Percentiles rank a stretch among this genome's conserved stretches.
phyloP scores from a whole-genome alignment of 805 yeast genomes.

The Wickerhamiella sorbophila region DNA sequence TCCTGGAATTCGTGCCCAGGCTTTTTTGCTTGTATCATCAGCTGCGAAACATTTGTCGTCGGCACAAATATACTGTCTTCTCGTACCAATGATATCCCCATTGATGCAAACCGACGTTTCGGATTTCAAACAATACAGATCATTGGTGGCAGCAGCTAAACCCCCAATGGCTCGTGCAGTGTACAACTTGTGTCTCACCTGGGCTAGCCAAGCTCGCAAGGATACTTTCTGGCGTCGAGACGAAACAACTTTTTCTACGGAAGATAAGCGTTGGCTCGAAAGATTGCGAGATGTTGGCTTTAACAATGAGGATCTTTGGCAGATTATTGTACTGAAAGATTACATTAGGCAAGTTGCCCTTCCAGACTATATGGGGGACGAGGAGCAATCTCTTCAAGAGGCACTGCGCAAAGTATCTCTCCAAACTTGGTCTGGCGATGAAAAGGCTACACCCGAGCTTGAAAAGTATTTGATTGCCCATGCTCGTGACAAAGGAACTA shows the following conservation, averaged over 20 bases:
- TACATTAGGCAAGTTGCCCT: slow-evolving; percentile 35
- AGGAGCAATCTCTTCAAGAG: background rate
- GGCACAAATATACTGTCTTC: slow-evolving; percentile 72
- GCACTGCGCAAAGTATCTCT: background rate
- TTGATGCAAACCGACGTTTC: slow-evolving; percentile 65
- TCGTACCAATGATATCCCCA: slow-evolving; percentile 67
- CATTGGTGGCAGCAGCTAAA: slow-evolving; percentile 48
- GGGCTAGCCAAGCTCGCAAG: slow-evolving; percentile 55
- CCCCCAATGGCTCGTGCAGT: slow-evolving; percentile 53
- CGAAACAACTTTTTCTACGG: slow-evolving; percentile 15
- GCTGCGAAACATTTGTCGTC: slow-evolving; percentile 47
- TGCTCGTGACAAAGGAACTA: background rate
- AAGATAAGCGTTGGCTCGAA: slow-evolving; percentile 40
- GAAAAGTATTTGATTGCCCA: background rate
- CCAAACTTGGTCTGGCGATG: background rate
- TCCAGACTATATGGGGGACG: background rate
- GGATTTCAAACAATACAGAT: slow-evolving; percentile 47
- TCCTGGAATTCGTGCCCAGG: slow-evolving; percentile 64
- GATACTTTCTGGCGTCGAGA: slow-evolving; percentile 66
- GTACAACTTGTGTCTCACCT: slow-evolving; percentile 46
- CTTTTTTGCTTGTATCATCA: slow-evolving; percentile 44
- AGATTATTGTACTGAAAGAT: slow-evolving; percentile 53
- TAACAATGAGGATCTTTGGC: slow-evolving; percentile 65
- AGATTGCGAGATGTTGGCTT: slow-evolving; percentile 62
- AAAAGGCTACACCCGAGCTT: background rate